A percentile compares a stretch with the other conserved stretches of the same genome.
Evolutionary conservation across 208 protist species (phyloP).

Genomic region (Zelonia costaricensis): DNA sequence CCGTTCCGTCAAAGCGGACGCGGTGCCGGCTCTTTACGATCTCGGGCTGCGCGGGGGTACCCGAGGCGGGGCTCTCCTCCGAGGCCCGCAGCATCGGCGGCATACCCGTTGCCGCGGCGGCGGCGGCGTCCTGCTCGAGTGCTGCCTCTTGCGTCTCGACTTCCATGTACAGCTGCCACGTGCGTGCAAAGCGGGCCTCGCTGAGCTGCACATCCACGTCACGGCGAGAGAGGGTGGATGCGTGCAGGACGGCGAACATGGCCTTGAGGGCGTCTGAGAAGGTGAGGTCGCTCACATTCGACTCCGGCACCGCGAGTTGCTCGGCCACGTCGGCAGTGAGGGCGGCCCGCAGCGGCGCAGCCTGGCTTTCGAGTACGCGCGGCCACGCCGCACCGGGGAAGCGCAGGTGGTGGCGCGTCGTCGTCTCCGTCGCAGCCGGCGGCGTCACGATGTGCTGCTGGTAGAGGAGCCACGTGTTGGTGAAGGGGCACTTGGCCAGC

Average conservation of each 20-base stretch:
- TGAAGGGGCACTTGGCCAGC: constrained; percentile 17
- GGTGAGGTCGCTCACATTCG: constrained; percentile 12
- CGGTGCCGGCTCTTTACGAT: constrained; percentile 37
- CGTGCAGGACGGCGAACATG: constrained; percentile 41
- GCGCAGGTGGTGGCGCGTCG: constrained; percentile 21
- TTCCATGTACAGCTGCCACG: constrained; percentile 18
- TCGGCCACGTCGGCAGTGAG: constrained; percentile 24
- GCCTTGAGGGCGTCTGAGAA: constrained; percentile 12
- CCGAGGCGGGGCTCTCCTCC: not conserved
- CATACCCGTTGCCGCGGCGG: not conserved
- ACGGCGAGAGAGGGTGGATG: constrained; percentile 4
- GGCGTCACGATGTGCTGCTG: not conserved
- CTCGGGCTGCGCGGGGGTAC: not conserved
- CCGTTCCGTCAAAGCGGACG: constrained; percentile 39
- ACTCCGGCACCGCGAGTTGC: constrained; percentile 7
- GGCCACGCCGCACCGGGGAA: constrained; percentile 28
- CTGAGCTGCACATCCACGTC: constrained; percentile 20
- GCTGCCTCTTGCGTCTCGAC: not conserved
- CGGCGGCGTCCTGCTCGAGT: not conserved
- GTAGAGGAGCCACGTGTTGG: constrained; percentile 13
- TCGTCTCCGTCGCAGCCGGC: not conserved
- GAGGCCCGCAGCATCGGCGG: not conserved
- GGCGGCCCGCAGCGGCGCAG: constrained; percentile 8
- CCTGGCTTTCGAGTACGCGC: constrained; percentile 1
- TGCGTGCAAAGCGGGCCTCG: constrained; percentile 9